Evolutionary conservation across 148 eudicot species (phyloP).

Genomic region (Nepenthes mirabilis): DNA sequence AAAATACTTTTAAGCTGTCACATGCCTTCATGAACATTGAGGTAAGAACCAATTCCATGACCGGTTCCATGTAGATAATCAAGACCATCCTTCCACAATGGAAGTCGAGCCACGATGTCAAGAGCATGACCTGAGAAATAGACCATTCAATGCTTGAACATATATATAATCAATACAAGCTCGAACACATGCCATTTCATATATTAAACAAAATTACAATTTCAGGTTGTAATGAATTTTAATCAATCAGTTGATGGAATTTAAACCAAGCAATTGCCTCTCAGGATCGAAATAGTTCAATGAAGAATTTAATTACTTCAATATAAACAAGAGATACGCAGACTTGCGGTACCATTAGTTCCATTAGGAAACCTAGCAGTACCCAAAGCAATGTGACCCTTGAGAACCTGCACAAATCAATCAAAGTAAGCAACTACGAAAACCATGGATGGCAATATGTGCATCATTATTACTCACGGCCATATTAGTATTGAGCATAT

Average conservation of each 20-base stretch:
- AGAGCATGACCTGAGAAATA: slow-evolving; percentile 52
- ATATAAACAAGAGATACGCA: background rate
- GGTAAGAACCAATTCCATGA: slow-evolving; percentile 84
- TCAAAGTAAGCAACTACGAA: slow-evolving; percentile 1
- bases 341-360: slow-evolving; percentile 55
- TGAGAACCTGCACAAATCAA: slow-evolving; percentile 56
- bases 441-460: background rate
- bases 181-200: background rate
- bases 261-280: too few relatives aligned
- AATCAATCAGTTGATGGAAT: too few relatives aligned
- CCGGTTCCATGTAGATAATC: slow-evolving; percentile 98
- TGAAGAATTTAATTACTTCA: too few relatives aligned
- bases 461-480: too few relatives aligned
- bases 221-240: too few relatives aligned
- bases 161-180: background rate
- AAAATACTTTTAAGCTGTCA: slow-evolving; percentile 1
- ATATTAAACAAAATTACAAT: too few relatives aligned
- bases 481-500: too few relatives aligned
- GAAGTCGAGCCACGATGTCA: slow-evolving; percentile 87
- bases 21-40: slow-evolving; percentile 95
- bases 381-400: slow-evolving; percentile 82
- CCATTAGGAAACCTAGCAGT: slow-evolving; percentile 91
- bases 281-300: too few relatives aligned
- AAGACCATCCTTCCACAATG: slow-evolving; percentile 91
- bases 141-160: background rate